These are phyloP conservation scores for Penicillium brevicompactum DNA, from an alignment of 2,329 filamentous ascomycete genomes.

Conservation along the genomic window DNA sequence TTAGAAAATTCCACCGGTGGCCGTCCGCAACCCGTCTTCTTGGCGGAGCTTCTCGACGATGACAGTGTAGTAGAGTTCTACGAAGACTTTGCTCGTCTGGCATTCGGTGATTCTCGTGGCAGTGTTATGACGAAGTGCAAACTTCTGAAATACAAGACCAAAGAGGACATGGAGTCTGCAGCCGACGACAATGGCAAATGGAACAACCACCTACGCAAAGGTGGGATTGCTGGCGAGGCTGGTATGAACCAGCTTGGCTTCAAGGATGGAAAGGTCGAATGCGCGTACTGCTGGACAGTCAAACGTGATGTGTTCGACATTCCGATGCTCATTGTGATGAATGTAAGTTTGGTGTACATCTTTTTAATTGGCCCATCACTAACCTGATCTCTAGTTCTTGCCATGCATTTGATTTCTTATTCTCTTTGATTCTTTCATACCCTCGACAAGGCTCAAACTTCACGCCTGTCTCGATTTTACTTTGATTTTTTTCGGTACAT, in stretches of 20 bases:
- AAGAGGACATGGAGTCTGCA: conserved; percentile 55
- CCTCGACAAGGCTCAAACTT: conserved; percentile 10
- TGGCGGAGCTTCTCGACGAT: conserved; percentile 90
- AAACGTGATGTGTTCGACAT: conserved; percentile 98
- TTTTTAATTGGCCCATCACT: conserved; percentile 8
- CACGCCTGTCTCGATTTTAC: conserved; percentile 15
- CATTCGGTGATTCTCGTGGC: conserved; percentile 87
- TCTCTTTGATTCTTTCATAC: conserved; percentile 15
- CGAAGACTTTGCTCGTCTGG: conserved; percentile 89
- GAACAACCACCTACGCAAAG: conserved; percentile 46
- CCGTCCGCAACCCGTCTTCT: conserved; percentile 76
- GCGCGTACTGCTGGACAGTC: conserved; percentile 95
- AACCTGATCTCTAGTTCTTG: conserved; percentile 40
- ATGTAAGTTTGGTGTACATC: conserved; percentile 65
- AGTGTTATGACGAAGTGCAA: conserved; percentile 82
- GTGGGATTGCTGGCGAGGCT: conserved; percentile 53
- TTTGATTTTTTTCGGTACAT: conserved; percentile 16
- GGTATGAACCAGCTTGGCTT: conserved; percentile 79
- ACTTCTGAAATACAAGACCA: conserved; percentile 84
- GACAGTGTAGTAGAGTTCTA: conserved; percentile 94
- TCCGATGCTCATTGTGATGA: conserved; percentile 97
- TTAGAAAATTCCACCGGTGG: conserved; percentile 44
- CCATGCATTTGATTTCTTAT: conserved; percentile 46
- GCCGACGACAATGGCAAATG: conserved; percentile 51
- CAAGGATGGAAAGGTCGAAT: conserved; percentile 88